Conservation (phyloP, 129 eudicot genomes). For the Chrysanthemum makinoi region DNA sequence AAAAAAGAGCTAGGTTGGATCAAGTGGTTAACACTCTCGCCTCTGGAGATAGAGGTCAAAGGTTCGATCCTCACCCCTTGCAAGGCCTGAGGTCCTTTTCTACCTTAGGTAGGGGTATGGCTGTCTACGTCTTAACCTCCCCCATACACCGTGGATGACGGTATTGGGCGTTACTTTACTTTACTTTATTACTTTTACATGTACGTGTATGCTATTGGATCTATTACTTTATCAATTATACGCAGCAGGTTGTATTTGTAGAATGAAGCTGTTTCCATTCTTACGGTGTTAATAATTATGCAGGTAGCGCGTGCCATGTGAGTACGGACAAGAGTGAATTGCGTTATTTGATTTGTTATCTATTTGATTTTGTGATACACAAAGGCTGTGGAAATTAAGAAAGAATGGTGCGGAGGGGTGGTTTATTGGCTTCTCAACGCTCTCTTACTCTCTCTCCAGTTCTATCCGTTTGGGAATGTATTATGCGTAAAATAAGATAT, state of each 20-base stretch:
- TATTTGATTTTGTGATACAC: slow-evolving; percentile 29
- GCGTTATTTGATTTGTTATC: not conserved
- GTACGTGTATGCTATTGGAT: not conserved
- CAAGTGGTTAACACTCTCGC: no score
- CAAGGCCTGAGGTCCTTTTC: no score
- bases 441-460: slow-evolving; percentile 77
- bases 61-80: no score
- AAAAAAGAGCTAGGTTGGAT: no score
- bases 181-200: not conserved
- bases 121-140: no score
- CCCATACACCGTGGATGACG: no score
- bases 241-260: no score
- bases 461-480: slow-evolving; percentile 92
- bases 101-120: no score
- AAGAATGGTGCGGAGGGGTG: not conserved
- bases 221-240: no score
- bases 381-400: slow-evolving; percentile 17
- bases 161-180: no score
- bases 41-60: no score
- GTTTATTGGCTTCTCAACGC: slow-evolving; percentile 45
- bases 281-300: not conserved
- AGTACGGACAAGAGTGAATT: slow-evolving; percentile 14
- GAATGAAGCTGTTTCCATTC: no score
- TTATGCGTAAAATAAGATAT: slow-evolving; percentile 82
- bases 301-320: slow-evolving; percentile 38